These are phyloP conservation scores for Russula dissimulans DNA, from an alignment of 768 basidiomycete species.

Conservation along the genomic window DNA sequence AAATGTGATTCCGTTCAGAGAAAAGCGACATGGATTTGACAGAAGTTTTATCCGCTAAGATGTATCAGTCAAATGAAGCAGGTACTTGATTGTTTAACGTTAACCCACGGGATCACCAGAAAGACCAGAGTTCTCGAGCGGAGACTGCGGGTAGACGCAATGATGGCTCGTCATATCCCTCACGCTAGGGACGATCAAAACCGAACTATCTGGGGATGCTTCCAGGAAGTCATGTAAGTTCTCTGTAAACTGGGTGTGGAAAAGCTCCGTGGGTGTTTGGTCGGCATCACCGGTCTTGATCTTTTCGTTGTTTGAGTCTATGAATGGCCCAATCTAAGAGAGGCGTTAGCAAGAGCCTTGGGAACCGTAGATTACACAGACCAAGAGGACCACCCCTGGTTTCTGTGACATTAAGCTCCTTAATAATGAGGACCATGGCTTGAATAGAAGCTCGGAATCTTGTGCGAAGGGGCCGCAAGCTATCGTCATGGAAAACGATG, in stretches of 20 bases:
- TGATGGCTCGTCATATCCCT: constrained; percentile 75
- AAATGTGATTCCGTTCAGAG: constrained; percentile 76
- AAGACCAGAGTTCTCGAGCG: constrained; percentile 35
- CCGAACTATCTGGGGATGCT: constrained; percentile 54
- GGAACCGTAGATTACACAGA: constrained; percentile 27
- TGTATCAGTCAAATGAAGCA: not conserved
- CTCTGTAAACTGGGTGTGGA: constrained; percentile 51
- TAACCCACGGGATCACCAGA: constrained; percentile 43
- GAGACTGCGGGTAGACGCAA: constrained; percentile 77
- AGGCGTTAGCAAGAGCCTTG: not conserved
- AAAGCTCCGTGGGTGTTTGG: constrained; percentile 54
- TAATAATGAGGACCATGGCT: constrained; percentile 57
- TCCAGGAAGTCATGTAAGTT: constrained; percentile 50
- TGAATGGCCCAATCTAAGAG: constrained; percentile 80
- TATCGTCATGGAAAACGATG: constrained; percentile 54
- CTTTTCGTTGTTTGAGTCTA: constrained; percentile 66
- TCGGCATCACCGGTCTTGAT: constrained; percentile 71
- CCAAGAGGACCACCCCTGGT: constrained; percentile 74
- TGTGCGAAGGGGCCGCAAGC: constrained; percentile 83
- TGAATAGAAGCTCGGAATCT: constrained; percentile 68
- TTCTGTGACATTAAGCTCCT: constrained; percentile 50
- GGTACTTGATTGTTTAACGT: not conserved
- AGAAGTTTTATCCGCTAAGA: constrained; percentile 65
- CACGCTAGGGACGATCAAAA: constrained; percentile 75
- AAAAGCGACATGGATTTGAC: constrained; percentile 81